A percentile compares a stretch with the other conserved stretches of the same genome.
Evolutionary conservation across 345 rosid species (phyloP).

Genomic region (Cardamine resedifolia): DNA sequence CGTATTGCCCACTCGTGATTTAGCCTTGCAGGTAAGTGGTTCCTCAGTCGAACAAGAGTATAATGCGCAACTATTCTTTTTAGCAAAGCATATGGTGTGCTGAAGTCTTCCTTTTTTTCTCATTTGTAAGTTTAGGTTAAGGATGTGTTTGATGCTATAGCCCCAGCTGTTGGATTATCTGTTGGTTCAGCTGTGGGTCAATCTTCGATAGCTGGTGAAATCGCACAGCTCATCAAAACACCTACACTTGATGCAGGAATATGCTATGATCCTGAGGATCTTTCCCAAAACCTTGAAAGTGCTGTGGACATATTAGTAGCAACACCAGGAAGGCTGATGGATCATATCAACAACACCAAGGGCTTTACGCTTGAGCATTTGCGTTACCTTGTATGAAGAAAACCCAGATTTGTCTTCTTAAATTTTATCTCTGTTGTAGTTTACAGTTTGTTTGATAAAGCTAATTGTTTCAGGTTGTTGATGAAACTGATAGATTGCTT

Average conservation of each 20-base stretch:
- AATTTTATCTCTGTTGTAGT: background rate
- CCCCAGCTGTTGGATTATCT: slow-evolving; percentile 86
- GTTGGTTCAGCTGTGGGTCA: slow-evolving; percentile 98
- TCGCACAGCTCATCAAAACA: slow-evolving; percentile 67
- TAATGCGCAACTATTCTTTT: background rate
- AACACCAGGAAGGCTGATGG: slow-evolving; percentile 99
- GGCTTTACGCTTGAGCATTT: slow-evolving; percentile 96
- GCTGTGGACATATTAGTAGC: slow-evolving; percentile 92
- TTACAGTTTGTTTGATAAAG: background rate
- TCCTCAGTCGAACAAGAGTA: background rate
- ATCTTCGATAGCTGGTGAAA: slow-evolving; percentile 85
- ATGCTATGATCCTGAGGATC: slow-evolving; percentile 75
- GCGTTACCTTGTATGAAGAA: slow-evolving; percentile 74
- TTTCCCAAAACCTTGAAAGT: slow-evolving; percentile 53
- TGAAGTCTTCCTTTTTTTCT: slow-evolving; percentile 9
- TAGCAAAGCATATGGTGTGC: background rate
- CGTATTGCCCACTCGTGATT: slow-evolving; percentile 93
- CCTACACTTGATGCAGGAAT: slow-evolving; percentile 82
- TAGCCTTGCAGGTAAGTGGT: slow-evolving; percentile 73
- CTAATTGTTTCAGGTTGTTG: slow-evolving; percentile 70
- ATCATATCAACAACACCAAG: slow-evolving; percentile 78
- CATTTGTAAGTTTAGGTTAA: slow-evolving; percentile 60
- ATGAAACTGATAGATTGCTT: slow-evolving; percentile 92
- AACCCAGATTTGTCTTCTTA: background rate
- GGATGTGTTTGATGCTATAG: slow-evolving; percentile 86